Evolutionary conservation across 2,329 filamentous ascomycete species (phyloP).

Genomic region (Colletotrichum sp.): DNA sequence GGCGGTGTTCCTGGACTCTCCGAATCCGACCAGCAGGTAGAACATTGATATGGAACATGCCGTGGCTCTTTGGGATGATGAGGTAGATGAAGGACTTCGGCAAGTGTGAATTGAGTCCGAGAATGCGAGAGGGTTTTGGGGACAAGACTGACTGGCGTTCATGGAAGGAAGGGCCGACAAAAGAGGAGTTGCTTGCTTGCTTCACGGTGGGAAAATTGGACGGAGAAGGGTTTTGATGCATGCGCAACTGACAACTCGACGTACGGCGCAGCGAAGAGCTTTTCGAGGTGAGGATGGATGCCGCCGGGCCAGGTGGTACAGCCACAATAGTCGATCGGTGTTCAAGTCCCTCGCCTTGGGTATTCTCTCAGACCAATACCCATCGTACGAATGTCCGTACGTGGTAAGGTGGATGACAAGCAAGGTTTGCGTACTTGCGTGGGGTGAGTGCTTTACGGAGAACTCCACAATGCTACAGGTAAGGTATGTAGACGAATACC

Average conservation of each 20-base stretch:
- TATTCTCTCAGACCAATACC: neutral
- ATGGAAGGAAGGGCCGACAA: neutral
- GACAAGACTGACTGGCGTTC: neutral
- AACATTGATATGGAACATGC: neutral
- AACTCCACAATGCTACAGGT: neutral
- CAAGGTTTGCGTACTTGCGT: neutral
- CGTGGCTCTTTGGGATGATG: neutral
- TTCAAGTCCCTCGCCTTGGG: neutral
- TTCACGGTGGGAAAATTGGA: neutral
- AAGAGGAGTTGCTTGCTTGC: neutral
- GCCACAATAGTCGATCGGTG: neutral
- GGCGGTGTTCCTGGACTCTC: neutral
- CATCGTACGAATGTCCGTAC: neutral
- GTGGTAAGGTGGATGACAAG: neutral
- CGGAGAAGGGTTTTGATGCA: neutral
- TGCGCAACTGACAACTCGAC: neutral
- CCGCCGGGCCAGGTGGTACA: neutral
- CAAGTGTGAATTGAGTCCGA: neutral
- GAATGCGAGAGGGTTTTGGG: neutral
- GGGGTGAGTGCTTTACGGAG: neutral
- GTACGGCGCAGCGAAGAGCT: neutral
- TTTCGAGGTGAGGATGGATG: too few species aligned
- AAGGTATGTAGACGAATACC: neutral
- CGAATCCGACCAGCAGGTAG: neutral
- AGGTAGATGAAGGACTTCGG: neutral